Base-by-base conservation (phyloP, 202 grass and related monocot genomes). In the Setaria italica region DNA sequence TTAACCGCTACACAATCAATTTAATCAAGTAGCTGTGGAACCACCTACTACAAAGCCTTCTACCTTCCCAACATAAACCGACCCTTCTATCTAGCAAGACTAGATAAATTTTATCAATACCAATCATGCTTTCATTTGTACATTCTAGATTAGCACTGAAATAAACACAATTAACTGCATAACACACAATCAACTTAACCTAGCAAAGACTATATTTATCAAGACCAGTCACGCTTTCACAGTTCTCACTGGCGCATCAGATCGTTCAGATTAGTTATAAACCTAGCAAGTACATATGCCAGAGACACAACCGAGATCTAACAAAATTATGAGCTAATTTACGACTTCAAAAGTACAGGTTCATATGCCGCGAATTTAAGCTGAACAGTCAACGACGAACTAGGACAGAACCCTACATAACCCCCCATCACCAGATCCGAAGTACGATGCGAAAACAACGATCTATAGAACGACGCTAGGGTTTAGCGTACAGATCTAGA, bases 401-500 rank as follows among this genome's bases (percentile, higher is more conserved):
- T 10, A 41, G 51, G 14, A 10, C 42, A 15, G 68, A 88, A 56
- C 67, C 68, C 47, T 76, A 43, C 34, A 70, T 13, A 39, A 39
- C 14, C 68, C 39, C 39, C 39, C 30, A 33, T 4, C 29, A 20
- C 3, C 54, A 63, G 63, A 63, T 45, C 70, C 32, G n/a, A 53
- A 79, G 12, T 1, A 76, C 46, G 34, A 30, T 8, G n/a, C 5
- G 7, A 0, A 19, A 35, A 5, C 25, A 11, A 7, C 3, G 19
- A 70, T 66, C 70, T 80, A 84, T 4, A 0, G 16, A 39, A 4
- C 4, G 15, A 57, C 7, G 9, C 8, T 0, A 6, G 8, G 11
- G 39, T 1, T 39, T 6, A 8, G 68, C 29, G n/a, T 12, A 12
- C 76, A 35, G 51, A 91, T 87, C 86, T 84, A 62, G 10, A 34